These are phyloP conservation scores for Maudiozyma serrabonitensis DNA, from an alignment of 805 yeast genomes.

Conservation along the genomic window DNA sequence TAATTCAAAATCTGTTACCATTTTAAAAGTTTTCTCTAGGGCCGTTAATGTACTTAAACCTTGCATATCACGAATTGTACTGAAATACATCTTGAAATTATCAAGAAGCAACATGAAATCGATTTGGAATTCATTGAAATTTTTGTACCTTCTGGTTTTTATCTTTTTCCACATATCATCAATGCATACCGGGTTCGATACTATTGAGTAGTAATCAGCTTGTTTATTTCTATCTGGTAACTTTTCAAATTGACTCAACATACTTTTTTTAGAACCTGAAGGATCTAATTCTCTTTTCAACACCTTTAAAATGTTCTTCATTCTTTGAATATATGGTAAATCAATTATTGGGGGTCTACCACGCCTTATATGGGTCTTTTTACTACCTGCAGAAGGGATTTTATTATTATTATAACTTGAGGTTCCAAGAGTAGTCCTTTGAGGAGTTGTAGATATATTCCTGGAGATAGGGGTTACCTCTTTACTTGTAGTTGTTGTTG, in stretches of 20 bases:
- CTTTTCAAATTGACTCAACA: constrained; percentile 66
- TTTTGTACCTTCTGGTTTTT: constrained; percentile 71
- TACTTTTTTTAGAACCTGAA: constrained; percentile 32
- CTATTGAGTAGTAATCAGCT: constrained; percentile 38
- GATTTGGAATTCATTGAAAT: constrained; percentile 63
- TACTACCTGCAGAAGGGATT: constrained; percentile 1
- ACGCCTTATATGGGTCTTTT: constrained; percentile 25
- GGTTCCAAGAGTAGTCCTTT: not conserved
- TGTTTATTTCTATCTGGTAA: constrained; percentile 49
- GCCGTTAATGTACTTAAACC: constrained; percentile 51
- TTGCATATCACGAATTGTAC: constrained; percentile 38
- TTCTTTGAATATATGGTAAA: constrained; percentile 67
- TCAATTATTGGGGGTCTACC: constrained; percentile 31
- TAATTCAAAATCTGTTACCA: constrained; percentile 56
- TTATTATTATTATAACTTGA: not conserved
- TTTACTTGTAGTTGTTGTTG: not conserved
- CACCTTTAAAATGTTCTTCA: constrained; percentile 74
- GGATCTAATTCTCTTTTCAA: constrained; percentile 63
- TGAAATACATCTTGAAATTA: constrained; percentile 60
- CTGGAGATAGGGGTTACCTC: not conserved
- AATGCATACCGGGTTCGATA: constrained; percentile 54
- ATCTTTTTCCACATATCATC: constrained; percentile 72
- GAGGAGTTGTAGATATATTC: not conserved
- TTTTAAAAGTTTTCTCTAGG: constrained; percentile 53
- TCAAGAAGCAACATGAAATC: constrained; percentile 69